Base-by-base conservation (phyloP, 345 rosid species). In the Durio zibethinus region DNA sequence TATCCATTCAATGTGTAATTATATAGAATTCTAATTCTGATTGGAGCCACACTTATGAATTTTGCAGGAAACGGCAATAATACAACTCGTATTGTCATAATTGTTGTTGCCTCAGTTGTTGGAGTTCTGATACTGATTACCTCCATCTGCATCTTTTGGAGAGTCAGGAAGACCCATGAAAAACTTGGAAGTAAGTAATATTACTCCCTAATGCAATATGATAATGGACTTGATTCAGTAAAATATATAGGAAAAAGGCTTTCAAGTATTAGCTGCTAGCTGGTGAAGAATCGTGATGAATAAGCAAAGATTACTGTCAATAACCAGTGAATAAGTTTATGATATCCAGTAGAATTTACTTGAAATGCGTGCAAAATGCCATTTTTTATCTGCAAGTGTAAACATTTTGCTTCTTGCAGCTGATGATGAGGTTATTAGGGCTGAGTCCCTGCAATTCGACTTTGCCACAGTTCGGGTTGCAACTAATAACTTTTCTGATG, bases 401-500 rank as follows among this genome's bases (percentile, higher is more conserved):
- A 42, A 67, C 54, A 27, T 16, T 8, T 65, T 57, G 36, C 10
- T 16, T 66, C 23, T 27, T 42, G 25, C 54, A 73, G 75, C 63
- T 47, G 43, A 10, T 42, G 81, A 78, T 52, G 79, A 67, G 14
- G 71, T 59, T 4, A 67, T n/a, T 2, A 40, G 5, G 42, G 66
- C 25, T 0, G 79, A 82, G 18, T 67, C 78, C 11, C 52, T 82
- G 52, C 84, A 74, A 29, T 38, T 74, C 36, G 79, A 82, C 10
- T 78, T 82, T 14, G 81, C 52, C 47, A 35, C 72, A 31, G 53
- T 82, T 2, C 48, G 7, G 25, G 36, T 7, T 15, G 84, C 81
- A 12, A 78, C 81, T 1, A 21, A 60, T 70, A 77, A 73, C 78
- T 82, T 82, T 27, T 74, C 78, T 1, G 81, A 74, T 11, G 68